Base-by-base conservation (phyloP, 2,329 filamentous ascomycete genomes). In the Diaporthe citri region DNA sequence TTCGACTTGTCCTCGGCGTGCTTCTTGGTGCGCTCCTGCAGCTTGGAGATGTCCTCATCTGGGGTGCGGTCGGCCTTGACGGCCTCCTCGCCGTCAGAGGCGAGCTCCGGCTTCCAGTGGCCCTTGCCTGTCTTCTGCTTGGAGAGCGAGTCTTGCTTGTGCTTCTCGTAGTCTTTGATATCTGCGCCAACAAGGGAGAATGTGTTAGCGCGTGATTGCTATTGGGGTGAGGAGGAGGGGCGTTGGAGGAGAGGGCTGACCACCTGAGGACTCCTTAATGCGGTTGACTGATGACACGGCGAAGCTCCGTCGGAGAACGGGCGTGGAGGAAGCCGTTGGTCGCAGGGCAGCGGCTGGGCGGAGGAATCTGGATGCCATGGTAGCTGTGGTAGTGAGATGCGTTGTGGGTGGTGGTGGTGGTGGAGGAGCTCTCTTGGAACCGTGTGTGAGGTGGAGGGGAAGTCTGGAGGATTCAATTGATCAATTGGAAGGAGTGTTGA, bases 71-170 rank as follows among this genome's bases (percentile, higher is more conserved):
- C 93, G 55, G 91, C 93, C 86, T 90, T 92, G 84, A 97, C 88
- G 79, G 90, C 91, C 82, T 94, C 93, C 87, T 97, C 95, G 83
- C 93, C 94, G 84, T 95, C 91, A 67, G 92, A 94, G 4, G 94
- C 94, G 67, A 97, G 87, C 82, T 93, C 92, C 31, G 93, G 88
- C 85, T 94, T 93, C 94, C 95, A 97, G 81, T 95, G 89, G 71
- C 88, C 92, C 82, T 90, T 88, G 76, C 94, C 94, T 52, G 89
- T 84, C 82, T 93, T 91, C 76, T 94, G 89, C 87, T 96, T 95
- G 77, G 88, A 75, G 57, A 93, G 84, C 34, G 87, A 87, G 80
- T 92, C 90, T 73, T 88, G 83, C 85, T 93, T 92, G 85, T 92
- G 90, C 81, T 85, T 88, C 76, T 92, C 89, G 79, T 85, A 84